phyloP scores from a whole-genome alignment of 1,284 basidiomycete genomes.

The Ceratobasidium papillatum region DNA sequence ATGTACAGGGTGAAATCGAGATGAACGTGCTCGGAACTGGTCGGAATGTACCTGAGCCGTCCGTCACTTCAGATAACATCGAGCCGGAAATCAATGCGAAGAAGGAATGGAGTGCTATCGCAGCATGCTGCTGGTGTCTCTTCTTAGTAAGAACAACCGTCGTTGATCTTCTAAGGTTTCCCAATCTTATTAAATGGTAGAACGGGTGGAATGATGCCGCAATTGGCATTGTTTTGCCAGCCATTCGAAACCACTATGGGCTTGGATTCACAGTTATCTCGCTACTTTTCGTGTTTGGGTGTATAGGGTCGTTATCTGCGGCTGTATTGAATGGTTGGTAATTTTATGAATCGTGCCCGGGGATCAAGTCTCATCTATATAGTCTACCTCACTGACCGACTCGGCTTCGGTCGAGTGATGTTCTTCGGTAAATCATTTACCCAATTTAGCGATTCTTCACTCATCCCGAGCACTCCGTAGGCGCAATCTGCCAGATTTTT shows the following conservation, averaged over 20 bases:
- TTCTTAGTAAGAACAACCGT: neutral
- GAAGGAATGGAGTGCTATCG: constrained; percentile 23
- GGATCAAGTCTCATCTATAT: neutral
- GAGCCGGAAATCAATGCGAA: constrained; percentile 13
- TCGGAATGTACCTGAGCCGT: neutral
- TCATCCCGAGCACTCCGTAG: neutral
- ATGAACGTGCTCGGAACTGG: constrained; percentile 15
- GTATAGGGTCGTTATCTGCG: constrained; percentile 10
- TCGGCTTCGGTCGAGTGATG: constrained; percentile 40
- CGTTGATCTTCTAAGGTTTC: neutral
- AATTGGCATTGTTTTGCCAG: constrained; percentile 10
- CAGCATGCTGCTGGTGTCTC: constrained; percentile 20
- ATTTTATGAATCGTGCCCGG: neutral
- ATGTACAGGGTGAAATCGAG: constrained; percentile 14
- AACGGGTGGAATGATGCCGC: constrained; percentile 27
- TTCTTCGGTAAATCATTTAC: neutral
- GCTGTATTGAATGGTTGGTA: constrained; percentile 6
- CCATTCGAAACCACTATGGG: constrained; percentile 15
- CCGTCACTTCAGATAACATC: neutral
- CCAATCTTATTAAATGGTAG: neutral
- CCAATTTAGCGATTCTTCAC: neutral
- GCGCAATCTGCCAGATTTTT: constrained; percentile 13
- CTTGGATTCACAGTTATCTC: constrained; percentile 13
- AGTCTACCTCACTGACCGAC: constrained; percentile 38
- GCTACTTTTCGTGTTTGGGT: constrained; percentile 19